These are phyloP conservation scores for Spinacia oleracea DNA, from an alignment of 179 eudicot genomes.

Conservation along the genomic window DNA sequence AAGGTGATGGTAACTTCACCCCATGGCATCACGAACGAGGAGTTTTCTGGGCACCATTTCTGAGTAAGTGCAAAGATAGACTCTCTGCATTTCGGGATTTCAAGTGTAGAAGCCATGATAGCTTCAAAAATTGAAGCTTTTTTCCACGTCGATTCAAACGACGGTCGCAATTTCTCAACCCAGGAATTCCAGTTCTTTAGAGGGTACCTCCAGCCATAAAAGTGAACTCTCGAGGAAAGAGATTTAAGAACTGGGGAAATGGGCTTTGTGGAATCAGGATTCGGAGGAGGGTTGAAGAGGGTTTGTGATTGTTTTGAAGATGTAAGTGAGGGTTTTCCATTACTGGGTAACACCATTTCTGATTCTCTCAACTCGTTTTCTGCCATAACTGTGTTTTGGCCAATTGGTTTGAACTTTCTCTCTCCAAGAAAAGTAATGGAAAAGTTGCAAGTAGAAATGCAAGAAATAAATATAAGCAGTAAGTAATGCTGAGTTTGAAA, in stretches of 20 bases:
- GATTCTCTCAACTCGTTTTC: slow-evolving; percentile 9
- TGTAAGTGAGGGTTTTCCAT: slow-evolving; percentile 22
- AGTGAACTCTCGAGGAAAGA: slow-evolving; percentile 20
- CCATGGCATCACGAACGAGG: slow-evolving; percentile 47
- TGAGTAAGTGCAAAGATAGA: slow-evolving; percentile 37
- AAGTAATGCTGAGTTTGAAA: no score
- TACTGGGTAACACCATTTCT: slow-evolving; percentile 16
- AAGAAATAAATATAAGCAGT: no score
- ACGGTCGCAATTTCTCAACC: slow-evolving; percentile 28
- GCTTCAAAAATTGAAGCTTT: slow-evolving; percentile 38
- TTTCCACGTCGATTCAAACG: slow-evolving; percentile 33
- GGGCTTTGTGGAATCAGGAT: slow-evolving; percentile 9
- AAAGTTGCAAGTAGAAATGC: no score
- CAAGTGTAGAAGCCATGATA: slow-evolving; percentile 31
- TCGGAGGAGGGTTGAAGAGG: slow-evolving; percentile 1
- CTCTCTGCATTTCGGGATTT: slow-evolving; percentile 15
- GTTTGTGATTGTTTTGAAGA: slow-evolving; percentile 8
- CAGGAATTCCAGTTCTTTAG: slow-evolving; percentile 30
- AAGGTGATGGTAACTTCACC: slow-evolving; percentile 50
- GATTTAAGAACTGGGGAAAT: slow-evolving; percentile 2
- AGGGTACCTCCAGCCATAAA: slow-evolving; percentile 40
- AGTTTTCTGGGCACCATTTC: slow-evolving; percentile 41
- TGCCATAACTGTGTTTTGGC: slow-evolving; percentile 1
- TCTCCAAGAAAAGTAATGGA: no score
- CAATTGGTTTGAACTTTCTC: no score